Percentiles rank a stretch among this genome's conserved stretches.
These are phyloP conservation scores for Leishmania arabica DNA, from an alignment of 208 protist genomes.

Conservation along the genomic window DNA sequence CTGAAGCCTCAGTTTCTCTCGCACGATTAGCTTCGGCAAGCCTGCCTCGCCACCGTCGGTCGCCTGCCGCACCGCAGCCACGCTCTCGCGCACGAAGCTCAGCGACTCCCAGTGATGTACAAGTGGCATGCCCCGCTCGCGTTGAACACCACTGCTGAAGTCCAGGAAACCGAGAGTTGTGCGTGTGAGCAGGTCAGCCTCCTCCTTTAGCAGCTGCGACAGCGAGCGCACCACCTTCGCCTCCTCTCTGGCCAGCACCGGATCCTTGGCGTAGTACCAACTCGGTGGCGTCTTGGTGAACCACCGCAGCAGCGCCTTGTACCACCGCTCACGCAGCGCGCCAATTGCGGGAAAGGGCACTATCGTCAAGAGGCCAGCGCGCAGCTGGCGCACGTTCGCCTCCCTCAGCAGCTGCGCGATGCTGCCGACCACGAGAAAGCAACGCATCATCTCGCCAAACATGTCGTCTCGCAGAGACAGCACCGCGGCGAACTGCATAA, in stretches of 20 bases:
- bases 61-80: constrained; percentile 24
- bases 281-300: constrained; percentile 76
- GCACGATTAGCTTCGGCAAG: constrained; percentile 32
- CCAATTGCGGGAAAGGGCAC: constrained; percentile 71
- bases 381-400: constrained; percentile 58
- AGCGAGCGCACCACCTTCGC: constrained; percentile 57
- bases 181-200: constrained; percentile 33
- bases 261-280: constrained; percentile 78
- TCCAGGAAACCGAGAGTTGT: constrained; percentile 65
- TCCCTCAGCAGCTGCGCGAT: constrained; percentile 55
- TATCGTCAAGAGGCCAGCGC: constrained; percentile 32
- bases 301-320: constrained; percentile 79
- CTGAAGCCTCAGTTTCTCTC: constrained; percentile 49
- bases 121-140: background rate
- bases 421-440: constrained; percentile 60
- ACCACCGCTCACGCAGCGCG: constrained; percentile 73
- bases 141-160: constrained; percentile 40
- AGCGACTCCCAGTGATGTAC: constrained; percentile 28
- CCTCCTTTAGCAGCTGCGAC: constrained; percentile 51
- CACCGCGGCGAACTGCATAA: constrained; percentile 50
- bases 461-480: constrained; percentile 79
- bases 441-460: constrained; percentile 82
- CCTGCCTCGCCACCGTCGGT: constrained; percentile 22
- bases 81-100: constrained; percentile 31
- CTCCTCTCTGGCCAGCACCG: constrained; percentile 46